phyloP scores from a whole-genome alignment of 2,329 filamentous ascomycete genomes.

The Exophiala sp. region DNA sequence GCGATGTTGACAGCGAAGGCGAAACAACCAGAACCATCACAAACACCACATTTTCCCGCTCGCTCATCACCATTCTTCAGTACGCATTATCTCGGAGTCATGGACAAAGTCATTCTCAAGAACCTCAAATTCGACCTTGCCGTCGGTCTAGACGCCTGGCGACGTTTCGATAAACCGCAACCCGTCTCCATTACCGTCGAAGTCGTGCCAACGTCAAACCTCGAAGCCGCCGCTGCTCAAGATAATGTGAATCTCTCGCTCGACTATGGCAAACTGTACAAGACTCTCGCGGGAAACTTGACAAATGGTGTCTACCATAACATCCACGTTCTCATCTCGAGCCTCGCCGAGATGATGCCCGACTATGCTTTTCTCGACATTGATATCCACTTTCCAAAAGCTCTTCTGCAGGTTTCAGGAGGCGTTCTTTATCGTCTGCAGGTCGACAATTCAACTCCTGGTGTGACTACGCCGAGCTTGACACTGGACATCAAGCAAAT shows the following conservation, averaged over 20 bases:
- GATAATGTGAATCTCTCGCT: slow-evolving; percentile 46
- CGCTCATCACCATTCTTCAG: too few relatives aligned
- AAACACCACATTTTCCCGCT: too few relatives aligned
- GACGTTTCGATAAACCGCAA: slow-evolving; percentile 43
- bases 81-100: neutral
- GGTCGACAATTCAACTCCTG: slow-evolving; percentile 25
- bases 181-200: slow-evolving; percentile 44
- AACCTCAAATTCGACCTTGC: slow-evolving; percentile 44
- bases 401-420: slow-evolving; percentile 41
- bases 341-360: slow-evolving; percentile 11
- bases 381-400: slow-evolving; percentile 40
- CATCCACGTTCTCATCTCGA: slow-evolving; percentile 20
- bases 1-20: too few relatives aligned
- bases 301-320: slow-evolving; percentile 14
- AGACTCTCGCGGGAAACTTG: slow-evolving; percentile 34
- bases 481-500: slow-evolving; percentile 40
- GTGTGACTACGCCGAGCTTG: slow-evolving; percentile 12
- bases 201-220: slow-evolving; percentile 40
- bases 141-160: slow-evolving; percentile 46
- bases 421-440: slow-evolving; percentile 39
- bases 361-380: slow-evolving; percentile 21
- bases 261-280: slow-evolving; percentile 48
- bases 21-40: too few relatives aligned
- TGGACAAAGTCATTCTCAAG: slow-evolving; percentile 34
- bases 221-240: slow-evolving; percentile 39